Percentiles rank a stretch among this genome's conserved stretches.
Conservation (phyloP, 1,284 basidiomycete species). For the Somion occarium region DNA sequence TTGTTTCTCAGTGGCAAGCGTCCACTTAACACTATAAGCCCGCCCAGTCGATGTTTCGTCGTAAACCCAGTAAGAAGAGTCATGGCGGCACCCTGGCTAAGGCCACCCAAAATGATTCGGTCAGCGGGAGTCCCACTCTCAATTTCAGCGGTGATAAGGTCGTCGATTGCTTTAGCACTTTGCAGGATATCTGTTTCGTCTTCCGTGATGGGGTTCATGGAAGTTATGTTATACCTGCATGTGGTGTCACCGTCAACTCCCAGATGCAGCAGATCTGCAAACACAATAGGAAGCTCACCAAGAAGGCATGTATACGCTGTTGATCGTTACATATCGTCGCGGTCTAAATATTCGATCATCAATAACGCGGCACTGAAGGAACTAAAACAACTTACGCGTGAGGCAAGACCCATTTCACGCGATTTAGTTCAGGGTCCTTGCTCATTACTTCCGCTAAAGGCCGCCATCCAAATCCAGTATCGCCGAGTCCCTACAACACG, state of each 20-base stretch:
- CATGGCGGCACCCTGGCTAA: constrained; percentile 79
- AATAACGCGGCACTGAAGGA: constrained; percentile 7
- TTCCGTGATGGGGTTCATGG: constrained; percentile 26
- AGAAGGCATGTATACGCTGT: constrained; percentile 61
- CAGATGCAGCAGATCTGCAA: not conserved
- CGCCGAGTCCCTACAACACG: constrained; percentile 57
- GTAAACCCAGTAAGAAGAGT: constrained; percentile 65
- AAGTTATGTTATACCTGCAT: constrained; percentile 64
- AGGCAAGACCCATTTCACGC: constrained; percentile 78
- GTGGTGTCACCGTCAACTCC: constrained; percentile 3
- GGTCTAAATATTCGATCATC: constrained; percentile 32
- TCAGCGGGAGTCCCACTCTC: constrained; percentile 59
- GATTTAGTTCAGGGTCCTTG: constrained; percentile 43
- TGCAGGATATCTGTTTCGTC: constrained; percentile 67
- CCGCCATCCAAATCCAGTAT: constrained; percentile 68
- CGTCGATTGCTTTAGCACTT: constrained; percentile 53
- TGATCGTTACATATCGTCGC: constrained; percentile 52
- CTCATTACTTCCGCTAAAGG: constrained; percentile 64
- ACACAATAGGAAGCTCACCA: constrained; percentile 44
- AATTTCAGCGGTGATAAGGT: constrained; percentile 67
- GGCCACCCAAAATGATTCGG: constrained; percentile 74
- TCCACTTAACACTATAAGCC: constrained; percentile 64
- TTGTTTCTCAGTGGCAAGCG: constrained; percentile 64
- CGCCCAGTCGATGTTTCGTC: constrained; percentile 59
- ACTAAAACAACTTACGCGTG: constrained; percentile 46